A percentile compares a stretch with the other conserved stretches of the same genome.
These are phyloP conservation scores for Ophiostoma ulmi DNA, from an alignment of 2,329 filamentous ascomycete species.

Conservation along the genomic window DNA sequence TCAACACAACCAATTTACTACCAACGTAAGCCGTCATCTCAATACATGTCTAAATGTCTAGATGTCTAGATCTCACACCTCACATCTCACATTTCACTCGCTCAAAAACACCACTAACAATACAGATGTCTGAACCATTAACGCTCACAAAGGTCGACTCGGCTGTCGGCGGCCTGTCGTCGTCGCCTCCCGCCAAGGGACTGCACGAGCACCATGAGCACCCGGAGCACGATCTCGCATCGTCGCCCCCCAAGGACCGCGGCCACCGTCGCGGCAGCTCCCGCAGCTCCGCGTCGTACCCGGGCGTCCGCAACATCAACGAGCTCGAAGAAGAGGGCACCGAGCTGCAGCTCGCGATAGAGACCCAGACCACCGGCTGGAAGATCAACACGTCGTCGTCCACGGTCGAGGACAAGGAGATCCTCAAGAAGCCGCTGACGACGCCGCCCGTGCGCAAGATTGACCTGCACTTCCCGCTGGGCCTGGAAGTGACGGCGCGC, in stretches of 20 bases:
- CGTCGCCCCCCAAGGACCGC: slow-evolving; percentile 62
- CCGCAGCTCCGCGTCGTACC: slow-evolving; percentile 58
- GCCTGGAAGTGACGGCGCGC: slow-evolving; percentile 79
- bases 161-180: slow-evolving; percentile 72
- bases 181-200: slow-evolving; percentile 52
- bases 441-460: slow-evolving; percentile 87
- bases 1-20: no score
- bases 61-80: no score
- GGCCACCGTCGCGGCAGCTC: slow-evolving; percentile 51
- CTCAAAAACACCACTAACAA: background rate
- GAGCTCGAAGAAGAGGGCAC: slow-evolving; percentile 73
- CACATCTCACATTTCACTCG: no score
- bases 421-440: slow-evolving; percentile 75
- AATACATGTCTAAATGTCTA: no score
- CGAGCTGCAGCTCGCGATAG: slow-evolving; percentile 66
- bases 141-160: slow-evolving; percentile 74
- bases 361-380: slow-evolving; percentile 88
- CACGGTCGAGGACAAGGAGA: slow-evolving; percentile 74
- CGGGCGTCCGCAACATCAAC: slow-evolving; percentile 73
- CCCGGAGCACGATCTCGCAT: slow-evolving; percentile 56
- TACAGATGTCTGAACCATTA: slow-evolving; percentile 52
- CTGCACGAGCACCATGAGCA: background rate
- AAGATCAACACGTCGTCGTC: slow-evolving; percentile 85
- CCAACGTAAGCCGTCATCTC: no score
- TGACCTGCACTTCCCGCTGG: slow-evolving; percentile 84